Evolutionary conservation across 257 asterid genomes (phyloP).

Genomic region (Ballota nigra): DNA sequence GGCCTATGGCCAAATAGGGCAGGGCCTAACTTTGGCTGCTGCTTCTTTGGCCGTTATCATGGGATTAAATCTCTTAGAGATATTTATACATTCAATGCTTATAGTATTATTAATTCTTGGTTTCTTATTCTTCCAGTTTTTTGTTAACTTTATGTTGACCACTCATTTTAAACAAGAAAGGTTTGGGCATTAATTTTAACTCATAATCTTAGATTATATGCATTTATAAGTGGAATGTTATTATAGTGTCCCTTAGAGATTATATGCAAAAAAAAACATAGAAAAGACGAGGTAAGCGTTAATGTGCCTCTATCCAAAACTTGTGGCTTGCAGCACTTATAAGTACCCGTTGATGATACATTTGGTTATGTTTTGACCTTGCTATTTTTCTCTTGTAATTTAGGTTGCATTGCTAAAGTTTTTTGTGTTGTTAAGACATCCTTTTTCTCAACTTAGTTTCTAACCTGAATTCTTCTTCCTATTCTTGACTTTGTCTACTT

Average conservation of each 20-base stretch:
- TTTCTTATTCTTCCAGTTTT: not conserved
- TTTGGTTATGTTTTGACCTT: not conserved
- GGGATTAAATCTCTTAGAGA: constrained; percentile 96
- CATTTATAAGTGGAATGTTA: not conserved
- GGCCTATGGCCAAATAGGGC: constrained; percentile 96
- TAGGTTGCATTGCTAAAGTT: not conserved
- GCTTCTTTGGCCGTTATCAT: constrained; percentile 75
- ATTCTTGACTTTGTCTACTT: no score
- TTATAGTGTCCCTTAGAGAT: not conserved
- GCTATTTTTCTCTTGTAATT: not conserved
- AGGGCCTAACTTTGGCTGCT: constrained; percentile 89
- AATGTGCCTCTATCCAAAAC: not conserved
- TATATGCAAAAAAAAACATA: not conserved
- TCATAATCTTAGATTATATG: not conserved
- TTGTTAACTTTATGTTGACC: not conserved
- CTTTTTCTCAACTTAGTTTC: no score
- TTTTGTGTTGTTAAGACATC: no score
- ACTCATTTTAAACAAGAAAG: constrained; percentile 5
- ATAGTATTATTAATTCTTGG: not conserved
- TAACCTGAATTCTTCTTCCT: no score
- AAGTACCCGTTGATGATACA: not conserved
- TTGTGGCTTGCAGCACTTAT: not conserved
- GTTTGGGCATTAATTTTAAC: not conserved
- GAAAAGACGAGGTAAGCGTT: not conserved
- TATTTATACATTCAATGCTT: constrained; percentile 17